Evolutionary conservation across 768 basidiomycete genomes (phyloP).

Genomic region (Tephrocybe sp.): DNA sequence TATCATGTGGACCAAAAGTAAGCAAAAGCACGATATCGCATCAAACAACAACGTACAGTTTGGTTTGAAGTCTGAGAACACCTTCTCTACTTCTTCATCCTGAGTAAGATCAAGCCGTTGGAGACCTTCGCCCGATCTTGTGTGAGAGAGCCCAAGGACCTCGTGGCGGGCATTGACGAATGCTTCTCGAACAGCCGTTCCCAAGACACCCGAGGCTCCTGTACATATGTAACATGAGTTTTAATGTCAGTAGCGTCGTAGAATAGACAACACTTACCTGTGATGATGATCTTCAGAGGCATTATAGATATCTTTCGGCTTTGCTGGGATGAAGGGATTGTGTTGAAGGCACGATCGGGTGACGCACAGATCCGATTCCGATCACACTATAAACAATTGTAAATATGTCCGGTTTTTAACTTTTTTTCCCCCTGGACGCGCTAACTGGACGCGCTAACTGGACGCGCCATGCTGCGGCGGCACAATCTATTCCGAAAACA

Average conservation of each 20-base stretch:
- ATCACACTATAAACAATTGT: too few species aligned
- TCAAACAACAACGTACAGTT: conserved; percentile 51
- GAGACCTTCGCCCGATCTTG: conserved; percentile 54
- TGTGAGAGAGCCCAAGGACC: conserved; percentile 71
- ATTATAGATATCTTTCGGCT: conserved; percentile 2
- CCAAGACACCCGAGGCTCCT: conserved; percentile 94
- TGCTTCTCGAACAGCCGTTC: conserved; percentile 69
- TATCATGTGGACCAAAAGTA: conserved; percentile 4
- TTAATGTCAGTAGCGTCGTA: neutral
- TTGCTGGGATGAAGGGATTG: neutral
- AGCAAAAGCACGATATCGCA: neutral
- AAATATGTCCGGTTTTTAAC: too few species aligned
- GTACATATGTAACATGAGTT: conserved; percentile 4
- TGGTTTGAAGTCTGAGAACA: conserved; percentile 59
- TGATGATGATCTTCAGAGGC: conserved; percentile 52
- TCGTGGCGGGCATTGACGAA: conserved; percentile 45
- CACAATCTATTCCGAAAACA: too few species aligned
- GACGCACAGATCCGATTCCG: too few species aligned
- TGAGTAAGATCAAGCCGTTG: conserved; percentile 69
- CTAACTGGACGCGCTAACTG: too few species aligned
- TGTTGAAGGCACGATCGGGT: neutral
- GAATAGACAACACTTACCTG: conserved; percentile 36
- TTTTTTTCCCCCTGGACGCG: too few species aligned
- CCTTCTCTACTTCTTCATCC: conserved; percentile 44
- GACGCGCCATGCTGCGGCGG: too few species aligned